Evolutionary conservation across 2,329 filamentous ascomycete species (phyloP).

Genomic region (Nannizziopsis barbatae): DNA sequence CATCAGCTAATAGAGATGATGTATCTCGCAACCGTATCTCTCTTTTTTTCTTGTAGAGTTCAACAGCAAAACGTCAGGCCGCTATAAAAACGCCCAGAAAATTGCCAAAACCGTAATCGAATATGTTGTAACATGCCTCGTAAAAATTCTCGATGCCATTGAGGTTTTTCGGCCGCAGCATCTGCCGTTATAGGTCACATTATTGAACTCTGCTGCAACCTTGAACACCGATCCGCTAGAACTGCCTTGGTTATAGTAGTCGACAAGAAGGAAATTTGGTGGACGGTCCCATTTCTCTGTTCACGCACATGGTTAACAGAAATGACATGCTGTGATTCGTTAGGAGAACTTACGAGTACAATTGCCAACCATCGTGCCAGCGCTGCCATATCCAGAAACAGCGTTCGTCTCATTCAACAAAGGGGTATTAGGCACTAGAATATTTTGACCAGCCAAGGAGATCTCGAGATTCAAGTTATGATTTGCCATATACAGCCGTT

Average conservation of each 20-base stretch:
- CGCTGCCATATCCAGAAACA: conserved; percentile 51
- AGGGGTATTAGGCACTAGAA: conserved; percentile 62
- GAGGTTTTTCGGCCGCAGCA: conserved; percentile 28
- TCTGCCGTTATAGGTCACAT: conserved; percentile 52
- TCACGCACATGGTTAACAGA: conserved; percentile 14
- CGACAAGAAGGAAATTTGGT: conserved; percentile 70
- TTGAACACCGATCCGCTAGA: conserved; percentile 65
- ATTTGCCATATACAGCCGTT: conserved; percentile 70
- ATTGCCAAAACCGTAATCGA: neutral
- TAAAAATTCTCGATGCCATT: conserved; percentile 2
- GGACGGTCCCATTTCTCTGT: conserved; percentile 51
- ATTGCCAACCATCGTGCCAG: conserved; percentile 53
- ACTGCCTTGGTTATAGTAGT: conserved; percentile 67
- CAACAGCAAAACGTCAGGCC: too few species aligned
- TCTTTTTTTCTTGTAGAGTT: too few species aligned
- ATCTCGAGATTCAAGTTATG: conserved; percentile 82
- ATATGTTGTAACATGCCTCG: neutral
- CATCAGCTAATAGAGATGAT: too few species aligned
- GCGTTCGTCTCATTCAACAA: conserved; percentile 63
- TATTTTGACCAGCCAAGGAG: conserved; percentile 49
- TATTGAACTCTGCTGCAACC: conserved; percentile 58
- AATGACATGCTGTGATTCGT: conserved; percentile 9
- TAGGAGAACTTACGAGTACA: conserved; percentile 42
- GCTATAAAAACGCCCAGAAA: neutral
- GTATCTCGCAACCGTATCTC: too few species aligned